Conservation (phyloP, 176 grass and related monocot species). For the Miscanthus lutarioriparius region DNA sequence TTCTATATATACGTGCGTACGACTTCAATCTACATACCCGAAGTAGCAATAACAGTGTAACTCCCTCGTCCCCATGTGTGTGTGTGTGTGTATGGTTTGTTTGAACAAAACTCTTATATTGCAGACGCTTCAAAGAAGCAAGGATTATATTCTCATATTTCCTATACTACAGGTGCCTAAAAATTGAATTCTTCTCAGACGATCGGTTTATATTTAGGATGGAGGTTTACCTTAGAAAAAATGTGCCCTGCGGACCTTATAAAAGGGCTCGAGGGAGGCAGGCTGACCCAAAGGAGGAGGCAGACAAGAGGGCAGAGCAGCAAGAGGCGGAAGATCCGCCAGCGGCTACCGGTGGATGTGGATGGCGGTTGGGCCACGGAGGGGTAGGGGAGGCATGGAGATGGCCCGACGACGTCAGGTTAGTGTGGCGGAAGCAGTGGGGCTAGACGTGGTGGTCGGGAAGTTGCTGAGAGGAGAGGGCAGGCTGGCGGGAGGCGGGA, state of each 20-base stretch:
- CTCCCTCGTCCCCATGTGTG: background rate
- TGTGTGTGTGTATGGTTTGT: too few relatives aligned
- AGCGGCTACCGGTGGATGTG: fast-evolving
- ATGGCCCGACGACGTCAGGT: fast-evolving
- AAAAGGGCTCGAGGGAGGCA: background rate
- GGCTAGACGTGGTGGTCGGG: background rate
- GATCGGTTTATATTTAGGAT: background rate
- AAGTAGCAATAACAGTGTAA: background rate
- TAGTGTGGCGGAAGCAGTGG: background rate
- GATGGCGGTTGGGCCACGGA: background rate
- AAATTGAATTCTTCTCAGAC: background rate
- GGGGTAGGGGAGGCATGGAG: background rate
- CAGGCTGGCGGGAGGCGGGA: background rate
- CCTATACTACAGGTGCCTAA: background rate
- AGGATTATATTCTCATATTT: background rate
- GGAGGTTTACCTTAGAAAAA: background rate
- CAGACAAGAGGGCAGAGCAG: background rate
- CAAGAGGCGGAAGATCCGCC: background rate
- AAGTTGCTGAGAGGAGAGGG: background rate
- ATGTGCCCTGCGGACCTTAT: background rate
- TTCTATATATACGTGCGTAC: background rate
- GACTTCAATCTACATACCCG: background rate
- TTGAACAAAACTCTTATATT: background rate
- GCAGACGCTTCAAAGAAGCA: background rate
- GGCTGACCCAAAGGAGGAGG: background rate